These are phyloP conservation scores for Pinus taeda DNA, from an alignment of 75 land plant species.

Conservation along the genomic window DNA sequence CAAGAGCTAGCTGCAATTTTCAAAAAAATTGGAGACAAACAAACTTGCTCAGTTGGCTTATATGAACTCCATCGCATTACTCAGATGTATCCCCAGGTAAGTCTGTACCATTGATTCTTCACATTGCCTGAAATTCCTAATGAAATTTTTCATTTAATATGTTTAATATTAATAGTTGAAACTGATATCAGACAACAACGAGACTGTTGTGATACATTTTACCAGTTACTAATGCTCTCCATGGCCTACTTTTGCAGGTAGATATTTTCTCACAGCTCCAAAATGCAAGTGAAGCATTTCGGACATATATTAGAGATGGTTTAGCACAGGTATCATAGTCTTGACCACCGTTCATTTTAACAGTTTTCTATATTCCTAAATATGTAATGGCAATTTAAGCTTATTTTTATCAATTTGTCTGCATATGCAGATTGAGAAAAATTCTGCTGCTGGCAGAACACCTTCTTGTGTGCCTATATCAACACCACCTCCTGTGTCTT, in stretches of 20 bases:
- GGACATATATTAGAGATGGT: conserved; percentile 49
- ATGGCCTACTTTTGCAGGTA: conserved; percentile 19
- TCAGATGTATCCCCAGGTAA: conserved; percentile 50
- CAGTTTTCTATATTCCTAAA: background rate
- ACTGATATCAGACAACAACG: background rate
- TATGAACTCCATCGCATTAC: conserved; percentile 53
- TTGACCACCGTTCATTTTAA: background rate
- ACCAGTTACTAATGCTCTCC: background rate
- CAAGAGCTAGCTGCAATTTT: conserved; percentile 54
- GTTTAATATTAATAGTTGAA: background rate
- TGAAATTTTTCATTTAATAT: background rate
- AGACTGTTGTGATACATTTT: background rate
- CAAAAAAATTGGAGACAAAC: conserved; percentile 56
- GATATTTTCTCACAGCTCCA: conserved; percentile 56
- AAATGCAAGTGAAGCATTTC: conserved; percentile 56
- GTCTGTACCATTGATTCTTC: background rate
- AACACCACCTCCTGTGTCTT: conserved; percentile 46
- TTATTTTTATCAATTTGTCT: background rate
- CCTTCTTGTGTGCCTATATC: conserved; percentile 37
- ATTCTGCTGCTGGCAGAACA: conserved; percentile 44
- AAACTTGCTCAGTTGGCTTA: conserved; percentile 46
- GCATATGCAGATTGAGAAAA: conserved; percentile 39
- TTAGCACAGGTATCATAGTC: conserved; percentile 34
- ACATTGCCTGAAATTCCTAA: background rate
- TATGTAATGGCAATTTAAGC: background rate